Evolutionary conservation across 495 filamentous ascomycete genomes (phyloP).

Genomic region (Astrothelium macrocarpum): DNA sequence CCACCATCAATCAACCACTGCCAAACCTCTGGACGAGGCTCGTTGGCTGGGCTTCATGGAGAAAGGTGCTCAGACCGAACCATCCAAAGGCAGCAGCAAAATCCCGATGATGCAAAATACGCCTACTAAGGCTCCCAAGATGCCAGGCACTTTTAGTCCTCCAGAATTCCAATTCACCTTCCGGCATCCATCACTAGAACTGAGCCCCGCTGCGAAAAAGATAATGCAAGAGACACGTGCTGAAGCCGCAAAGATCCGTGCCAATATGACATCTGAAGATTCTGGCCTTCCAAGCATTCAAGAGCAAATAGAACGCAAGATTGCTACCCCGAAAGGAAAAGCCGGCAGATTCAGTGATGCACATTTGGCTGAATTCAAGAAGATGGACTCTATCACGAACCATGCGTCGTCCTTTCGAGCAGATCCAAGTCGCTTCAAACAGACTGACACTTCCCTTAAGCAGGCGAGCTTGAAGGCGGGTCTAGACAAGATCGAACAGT

Average conservation of each 20-base stretch:
- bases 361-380: constrained; percentile 83
- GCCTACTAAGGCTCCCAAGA: constrained; percentile 24
- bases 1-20: constrained; percentile 28
- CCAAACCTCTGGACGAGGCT: constrained; percentile 31
- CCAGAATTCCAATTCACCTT: constrained; percentile 71
- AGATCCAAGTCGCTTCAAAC: constrained; percentile 42
- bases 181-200: constrained; percentile 44
- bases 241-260: constrained; percentile 58
- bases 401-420: constrained; percentile 73
- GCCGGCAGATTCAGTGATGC: constrained; percentile 65
- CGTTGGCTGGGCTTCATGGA: constrained; percentile 30
- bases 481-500: constrained; percentile 41
- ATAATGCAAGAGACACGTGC: constrained; percentile 70
- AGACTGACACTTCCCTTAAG: constrained; percentile 45
- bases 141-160: constrained; percentile 29
- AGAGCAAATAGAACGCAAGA: constrained; percentile 48
- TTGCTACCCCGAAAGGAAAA: constrained; percentile 70
- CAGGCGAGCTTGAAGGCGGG: constrained; percentile 65
- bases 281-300: constrained; percentile 25
- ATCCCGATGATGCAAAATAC: constrained; percentile 23
- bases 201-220: constrained; percentile 62
- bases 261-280: constrained; percentile 42
- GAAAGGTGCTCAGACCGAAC: constrained; percentile 30
- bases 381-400: constrained; percentile 89
- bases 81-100: constrained; percentile 20